Conservation (phyloP, 345 rosid genomes). For the Gossypium thurberi region DNA sequence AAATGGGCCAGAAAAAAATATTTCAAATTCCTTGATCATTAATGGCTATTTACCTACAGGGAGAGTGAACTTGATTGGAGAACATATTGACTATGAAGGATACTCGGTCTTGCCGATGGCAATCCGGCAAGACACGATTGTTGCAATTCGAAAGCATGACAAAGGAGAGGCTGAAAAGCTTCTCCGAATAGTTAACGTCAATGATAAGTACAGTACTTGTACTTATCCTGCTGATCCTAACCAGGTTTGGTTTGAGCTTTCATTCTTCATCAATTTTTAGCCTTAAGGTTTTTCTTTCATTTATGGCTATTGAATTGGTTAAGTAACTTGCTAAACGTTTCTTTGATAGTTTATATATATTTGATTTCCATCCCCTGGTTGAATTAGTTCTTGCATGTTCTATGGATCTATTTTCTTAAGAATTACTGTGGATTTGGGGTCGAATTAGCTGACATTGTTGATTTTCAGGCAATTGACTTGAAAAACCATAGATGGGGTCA, state of each 20-base stretch:
- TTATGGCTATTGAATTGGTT: background rate
- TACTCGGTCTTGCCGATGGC: slow-evolving; percentile 99
- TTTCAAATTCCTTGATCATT: background rate
- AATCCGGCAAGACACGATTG: slow-evolving; percentile 85
- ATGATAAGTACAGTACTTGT: slow-evolving; percentile 60
- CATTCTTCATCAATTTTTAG: background rate
- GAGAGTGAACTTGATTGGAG: slow-evolving; percentile 96
- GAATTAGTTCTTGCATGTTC: background rate
- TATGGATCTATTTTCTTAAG: background rate
- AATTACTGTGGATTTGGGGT: background rate
- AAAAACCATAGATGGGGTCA: slow-evolving; percentile 93
- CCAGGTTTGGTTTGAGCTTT: slow-evolving; percentile 41
- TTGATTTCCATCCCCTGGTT: background rate
- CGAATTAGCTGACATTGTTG: background rate
- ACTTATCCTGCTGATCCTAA: slow-evolving; percentile 74
- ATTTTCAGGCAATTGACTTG: slow-evolving; percentile 76
- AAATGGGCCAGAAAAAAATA: too few species aligned
- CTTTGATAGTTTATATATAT: background rate
- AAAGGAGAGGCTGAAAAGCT: slow-evolving; percentile 37
- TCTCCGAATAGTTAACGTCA: slow-evolving; percentile 68
- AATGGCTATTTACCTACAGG: slow-evolving; percentile 37
- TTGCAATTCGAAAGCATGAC: slow-evolving; percentile 59
- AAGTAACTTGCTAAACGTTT: background rate
- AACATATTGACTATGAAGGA: slow-evolving; percentile 96
- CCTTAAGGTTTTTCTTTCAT: background rate